Percentiles rank a stretch among this genome's conserved stretches.
Conservation (phyloP, 352 stramenopile genomes). For the Thalassiosira tumida region DNA sequence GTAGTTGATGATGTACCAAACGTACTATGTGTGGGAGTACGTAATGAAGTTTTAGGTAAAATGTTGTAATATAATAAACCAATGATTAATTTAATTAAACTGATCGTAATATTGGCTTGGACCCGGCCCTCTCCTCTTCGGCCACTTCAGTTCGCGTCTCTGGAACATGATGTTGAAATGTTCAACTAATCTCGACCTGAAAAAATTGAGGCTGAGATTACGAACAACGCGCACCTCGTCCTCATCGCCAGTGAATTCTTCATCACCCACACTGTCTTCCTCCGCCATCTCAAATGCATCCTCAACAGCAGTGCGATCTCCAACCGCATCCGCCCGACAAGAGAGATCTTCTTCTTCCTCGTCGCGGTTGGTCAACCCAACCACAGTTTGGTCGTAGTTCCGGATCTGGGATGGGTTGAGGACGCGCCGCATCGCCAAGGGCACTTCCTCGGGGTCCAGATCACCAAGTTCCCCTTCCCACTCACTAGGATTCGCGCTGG, state of each 20-base stretch:
- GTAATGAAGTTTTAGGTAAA: too few species aligned
- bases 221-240: constrained; percentile 21
- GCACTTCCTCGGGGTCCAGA: not conserved
- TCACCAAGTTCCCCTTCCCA: not conserved
- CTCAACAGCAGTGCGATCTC: too few species aligned
- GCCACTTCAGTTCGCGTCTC: constrained; percentile 7
- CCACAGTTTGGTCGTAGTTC: not conserved
- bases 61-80: too few species aligned
- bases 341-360: too few species aligned
- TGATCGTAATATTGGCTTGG: too few species aligned
- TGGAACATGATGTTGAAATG: constrained; percentile 40
- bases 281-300: constrained; percentile 5
- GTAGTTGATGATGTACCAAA: too few species aligned
- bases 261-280: not conserved
- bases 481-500: not conserved
- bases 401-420: not conserved
- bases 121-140: not conserved
- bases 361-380: too few species aligned
- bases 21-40: too few species aligned
- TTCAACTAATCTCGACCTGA: constrained; percentile 22
- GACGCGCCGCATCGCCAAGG: not conserved
- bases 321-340: too few species aligned
- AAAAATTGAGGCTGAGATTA: constrained; percentile 30
- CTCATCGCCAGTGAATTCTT: constrained; percentile 27
- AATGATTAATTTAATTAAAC: too few species aligned